Percentiles rank a stretch among this genome's conserved stretches.
Conservation (phyloP, 2,329 filamentous ascomycete genomes). For the Corinectria fuckeliana region DNA sequence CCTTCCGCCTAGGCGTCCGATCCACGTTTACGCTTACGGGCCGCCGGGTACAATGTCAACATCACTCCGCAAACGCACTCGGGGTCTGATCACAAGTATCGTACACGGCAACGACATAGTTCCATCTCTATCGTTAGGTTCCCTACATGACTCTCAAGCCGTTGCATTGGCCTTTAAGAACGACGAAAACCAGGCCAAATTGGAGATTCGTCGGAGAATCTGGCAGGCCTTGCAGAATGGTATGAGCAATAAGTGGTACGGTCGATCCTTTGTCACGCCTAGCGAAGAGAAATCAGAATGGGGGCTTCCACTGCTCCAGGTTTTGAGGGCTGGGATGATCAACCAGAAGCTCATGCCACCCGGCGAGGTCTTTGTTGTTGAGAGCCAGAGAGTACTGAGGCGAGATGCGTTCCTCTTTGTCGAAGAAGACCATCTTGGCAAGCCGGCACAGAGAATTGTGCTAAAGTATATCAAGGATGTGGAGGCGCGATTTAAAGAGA, state of each 20-base stretch:
- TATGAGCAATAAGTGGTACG: slow-evolving; percentile 67
- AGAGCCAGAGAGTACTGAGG: slow-evolving; percentile 71
- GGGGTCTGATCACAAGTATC: slow-evolving; percentile 76
- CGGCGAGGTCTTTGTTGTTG: slow-evolving; percentile 77
- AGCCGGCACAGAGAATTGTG: slow-evolving; percentile 71
- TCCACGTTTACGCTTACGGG: slow-evolving; percentile 82
- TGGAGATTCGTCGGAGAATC: slow-evolving; percentile 69
- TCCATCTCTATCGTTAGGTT: slow-evolving; percentile 74
- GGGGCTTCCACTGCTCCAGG: slow-evolving; percentile 71
- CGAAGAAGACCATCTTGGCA: slow-evolving; percentile 60
- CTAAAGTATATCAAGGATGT: slow-evolving; percentile 76
- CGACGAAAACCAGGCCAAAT: slow-evolving; percentile 71
- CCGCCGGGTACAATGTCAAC: slow-evolving; percentile 76
- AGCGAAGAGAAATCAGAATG: slow-evolving; percentile 69
- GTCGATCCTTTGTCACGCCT: slow-evolving; percentile 44
- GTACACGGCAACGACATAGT: slow-evolving; percentile 78
- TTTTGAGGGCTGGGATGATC: slow-evolving; percentile 70
- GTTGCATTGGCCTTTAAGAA: slow-evolving; percentile 75
- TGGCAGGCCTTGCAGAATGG: slow-evolving; percentile 70
- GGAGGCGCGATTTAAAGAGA: slow-evolving; percentile 71
- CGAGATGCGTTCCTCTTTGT: slow-evolving; percentile 66
- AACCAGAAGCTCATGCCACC: slow-evolving; percentile 75
- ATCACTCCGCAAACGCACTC: slow-evolving; percentile 71
- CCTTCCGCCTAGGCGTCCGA: slow-evolving; percentile 71
- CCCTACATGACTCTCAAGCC: slow-evolving; percentile 77